These are phyloP conservation scores for Leptographium radiaticola DNA, from an alignment of 2,329 filamentous ascomycete species.

Conservation along the genomic window DNA sequence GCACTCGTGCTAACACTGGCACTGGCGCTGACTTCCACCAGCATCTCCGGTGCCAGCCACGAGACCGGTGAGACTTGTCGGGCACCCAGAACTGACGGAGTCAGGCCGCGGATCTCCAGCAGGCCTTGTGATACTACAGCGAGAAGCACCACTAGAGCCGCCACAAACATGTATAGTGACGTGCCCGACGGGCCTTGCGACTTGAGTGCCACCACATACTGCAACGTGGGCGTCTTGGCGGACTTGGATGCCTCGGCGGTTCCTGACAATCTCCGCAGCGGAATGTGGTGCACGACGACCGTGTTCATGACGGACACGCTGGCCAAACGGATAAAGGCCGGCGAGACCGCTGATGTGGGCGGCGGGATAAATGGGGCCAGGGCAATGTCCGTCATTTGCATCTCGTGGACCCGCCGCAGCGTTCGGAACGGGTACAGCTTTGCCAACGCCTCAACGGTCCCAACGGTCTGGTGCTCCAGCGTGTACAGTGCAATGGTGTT, in stretches of 20 bases:
- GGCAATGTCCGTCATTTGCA: conserved; percentile 44
- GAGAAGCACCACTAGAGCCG: conserved; percentile 45
- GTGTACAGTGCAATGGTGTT: conserved; percentile 68
- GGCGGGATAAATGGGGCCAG: conserved; percentile 14
- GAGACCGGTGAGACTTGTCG: conserved; percentile 38
- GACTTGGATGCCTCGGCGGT: conserved; percentile 16
- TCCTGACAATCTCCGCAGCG: conserved; percentile 36
- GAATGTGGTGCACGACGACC: conserved; percentile 66
- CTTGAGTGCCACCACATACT: conserved; percentile 56
- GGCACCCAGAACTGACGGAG: conserved; percentile 42
- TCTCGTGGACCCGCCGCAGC: conserved; percentile 40
- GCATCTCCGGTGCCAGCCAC: conserved; percentile 15
- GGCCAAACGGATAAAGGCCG: conserved; percentile 59
- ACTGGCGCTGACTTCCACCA: background rate
- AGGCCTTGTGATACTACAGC: conserved; percentile 50
- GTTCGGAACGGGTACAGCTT: conserved; percentile 38
- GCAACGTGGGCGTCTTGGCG: conserved; percentile 21
- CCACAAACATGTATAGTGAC: conserved; percentile 38
- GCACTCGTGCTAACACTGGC: background rate
- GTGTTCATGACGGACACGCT: conserved; percentile 72
- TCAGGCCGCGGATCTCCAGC: conserved; percentile 47
- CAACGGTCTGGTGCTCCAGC: conserved; percentile 47
- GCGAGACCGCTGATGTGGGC: conserved; percentile 30
- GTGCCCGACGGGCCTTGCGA: conserved; percentile 37
- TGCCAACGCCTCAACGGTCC: conserved; percentile 35